phyloP scores from a whole-genome alignment of 176 grass and related monocot genomes.

The barley (Hordeum vulgare) region MorexV3_pseudomolecules_assembly NC_058518.1:474547401-474547900 shows the following conservation, averaged over 20 bases:
- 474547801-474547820: background rate
- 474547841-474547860: background rate
- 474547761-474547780: background rate
- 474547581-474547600: background rate
- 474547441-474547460: conserved; percentile 81
- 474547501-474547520: background rate
- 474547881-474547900: background rate
- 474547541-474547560: background rate
- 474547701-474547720: background rate
- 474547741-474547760: background rate
- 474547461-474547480: conserved; percentile 68
- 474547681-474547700: background rate
- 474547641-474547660: background rate
- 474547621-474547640: background rate
- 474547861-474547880: background rate
- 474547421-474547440: conserved; percentile 90
- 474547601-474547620: background rate
- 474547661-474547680: background rate
- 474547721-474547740: background rate
- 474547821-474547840: background rate
- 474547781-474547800: conserved; percentile 1
- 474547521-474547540: background rate
- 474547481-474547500: background rate
- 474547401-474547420: conserved; percentile 69
- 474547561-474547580: background rate